Evolutionary conservation across 1,139 yeast species (phyloP), one percentile per base, ranked within the genome.

Genomic region (Candida sojae): DNA sequence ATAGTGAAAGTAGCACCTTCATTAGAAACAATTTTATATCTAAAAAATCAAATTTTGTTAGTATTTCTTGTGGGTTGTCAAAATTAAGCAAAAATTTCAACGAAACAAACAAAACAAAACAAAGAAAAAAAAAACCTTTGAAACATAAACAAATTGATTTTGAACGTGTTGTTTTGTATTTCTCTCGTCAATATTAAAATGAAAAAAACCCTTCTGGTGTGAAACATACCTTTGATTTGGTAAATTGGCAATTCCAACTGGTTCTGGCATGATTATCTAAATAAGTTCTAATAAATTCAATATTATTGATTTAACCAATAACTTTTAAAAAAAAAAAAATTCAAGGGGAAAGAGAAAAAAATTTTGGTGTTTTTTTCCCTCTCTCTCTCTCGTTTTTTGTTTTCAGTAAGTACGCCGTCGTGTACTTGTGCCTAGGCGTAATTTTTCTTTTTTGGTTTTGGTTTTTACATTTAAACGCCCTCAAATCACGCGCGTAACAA

Each of bases 1-100:
- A 93, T 61, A 46, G 97, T 93, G 75, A 92, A 88, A 25, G 87
- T 81, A 50, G 96, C 92, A 40, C 98, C 99, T 56, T 85, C 80
- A 59, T 88, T 87, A 56, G 96, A 87, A 48, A 92, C 91, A 58
- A 90, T 86, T 68, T 90, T 92, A 73, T 89, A 90, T 66, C 91
- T 84, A 46, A 8, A 40, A 13, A 2, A 4, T 23, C 17, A 10
- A 17, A 17, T 17, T 17, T 17, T 39, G 51, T 50, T 47, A 45
- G 48, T 46, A 45, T 21, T 39, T 21, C 11, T 8, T 13, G 25
- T 25, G 9, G 36, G 38, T 12, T 39, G n/a, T 17, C 13, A 34
- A 31, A 28, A n/a, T n/a, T 4, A 13, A 33, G 8, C 10, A 21
- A n/a, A 34, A 17, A 17, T 17, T 17, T 17, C 29, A 21, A 5